Evolutionary conservation across 768 basidiomycete genomes (phyloP).

Genomic region (Chlorophyllum brunneum): DNA sequence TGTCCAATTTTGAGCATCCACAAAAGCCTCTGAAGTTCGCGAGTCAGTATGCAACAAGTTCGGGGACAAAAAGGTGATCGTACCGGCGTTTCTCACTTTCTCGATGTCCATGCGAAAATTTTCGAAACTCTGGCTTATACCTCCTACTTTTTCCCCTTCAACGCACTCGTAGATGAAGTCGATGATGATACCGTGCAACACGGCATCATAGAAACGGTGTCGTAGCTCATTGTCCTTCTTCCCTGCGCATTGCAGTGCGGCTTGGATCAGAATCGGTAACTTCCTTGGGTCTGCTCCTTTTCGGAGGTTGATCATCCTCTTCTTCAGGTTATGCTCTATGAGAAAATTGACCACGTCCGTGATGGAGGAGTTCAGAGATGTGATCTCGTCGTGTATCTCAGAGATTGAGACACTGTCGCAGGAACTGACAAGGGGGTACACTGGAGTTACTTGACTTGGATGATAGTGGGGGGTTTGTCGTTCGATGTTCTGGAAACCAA

Average conservation of each 20-base stretch:
- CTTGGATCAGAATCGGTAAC: background rate
- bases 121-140: background rate
- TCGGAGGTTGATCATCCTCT: background rate
- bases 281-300: too few species aligned
- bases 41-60: background rate
- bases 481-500: too few species aligned
- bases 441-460: background rate
- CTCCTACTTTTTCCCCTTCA: background rate
- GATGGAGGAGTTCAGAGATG: background rate
- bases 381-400: background rate
- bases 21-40: background rate
- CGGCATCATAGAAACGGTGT: background rate
- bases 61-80: background rate
- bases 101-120: background rate
- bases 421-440: background rate
- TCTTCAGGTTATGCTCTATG: background rate
- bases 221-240: background rate
- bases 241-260: background rate
- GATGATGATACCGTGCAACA: background rate
- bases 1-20: background rate
- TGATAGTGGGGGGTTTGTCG: too few species aligned
- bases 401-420: background rate
- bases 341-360: background rate
- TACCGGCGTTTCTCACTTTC: background rate
- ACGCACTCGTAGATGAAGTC: background rate